Evolutionary conservation across 257 asterid genomes (phyloP), one percentile per base, ranked within the genome.

Genomic region (Haberlea rhodopensis): DNA sequence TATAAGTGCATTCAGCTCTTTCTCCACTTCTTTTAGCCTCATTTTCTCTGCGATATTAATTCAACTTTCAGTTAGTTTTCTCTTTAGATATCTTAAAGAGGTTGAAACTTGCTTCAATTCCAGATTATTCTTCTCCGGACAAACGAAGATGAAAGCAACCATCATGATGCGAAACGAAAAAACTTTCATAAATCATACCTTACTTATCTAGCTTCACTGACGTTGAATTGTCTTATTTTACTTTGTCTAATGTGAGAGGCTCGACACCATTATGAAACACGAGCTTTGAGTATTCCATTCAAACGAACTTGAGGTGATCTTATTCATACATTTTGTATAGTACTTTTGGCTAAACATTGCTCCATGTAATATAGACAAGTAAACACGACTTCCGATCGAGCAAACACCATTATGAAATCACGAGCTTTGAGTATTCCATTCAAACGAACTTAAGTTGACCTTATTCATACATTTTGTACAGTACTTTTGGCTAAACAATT

Each of bases 61-160:
- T 22, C 27, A 20, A 3, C 6, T 13, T 49, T 8, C 34, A 16
- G 5, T n/a, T 2, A n/a, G 15, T 29, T 34, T 22, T 19, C 3
- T 51, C 8, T 28, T 61, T 54, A 2, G 8, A 3, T 21, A 21
- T 64, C 55, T 3, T 53, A 53, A 32, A 56, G 20, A 21, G 28
- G 24, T 52, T 69, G 60, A 37, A 52, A 60, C 25, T 45, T n/a
- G n/a, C n/a, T n/a, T n/a, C n/a, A 28, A 64, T 60, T 68, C n/a
- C 83, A 90, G 96, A 95, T 37, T 90, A 90, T 70, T 57, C 91
- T 4, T 60, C 86, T 10, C 87, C 82, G 1, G 27, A 3, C 53
- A 53, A n/a, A 63, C 5, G 75, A 74, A 67, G 67, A 53, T 5
- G 71, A 65, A 22, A 67, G 55, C 18, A 51, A 79, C 48, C 65